phyloP scores from a whole-genome alignment of 352 stramenopile species.

The Globisporangium spiculum region DNA sequence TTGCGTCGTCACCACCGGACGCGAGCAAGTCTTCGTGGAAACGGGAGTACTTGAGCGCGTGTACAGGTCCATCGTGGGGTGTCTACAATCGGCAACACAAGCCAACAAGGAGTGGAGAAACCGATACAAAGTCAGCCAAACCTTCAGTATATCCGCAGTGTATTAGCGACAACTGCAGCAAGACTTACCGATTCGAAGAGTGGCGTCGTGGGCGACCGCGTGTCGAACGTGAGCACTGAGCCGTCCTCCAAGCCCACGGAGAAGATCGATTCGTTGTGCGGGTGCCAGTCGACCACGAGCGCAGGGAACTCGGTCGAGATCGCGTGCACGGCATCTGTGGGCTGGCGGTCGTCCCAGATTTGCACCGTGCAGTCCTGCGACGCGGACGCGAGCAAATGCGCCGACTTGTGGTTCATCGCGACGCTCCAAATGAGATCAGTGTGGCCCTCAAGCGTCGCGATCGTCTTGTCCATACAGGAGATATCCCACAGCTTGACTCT shows the following conservation, averaged over 20 bases:
- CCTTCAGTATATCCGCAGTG: background rate
- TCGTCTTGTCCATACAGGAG: conserved; percentile 34
- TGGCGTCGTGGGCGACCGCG: conserved; percentile 39
- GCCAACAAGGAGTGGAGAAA: background rate
- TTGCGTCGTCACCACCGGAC: conserved; percentile 62
- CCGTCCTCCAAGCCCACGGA: conserved; percentile 67
- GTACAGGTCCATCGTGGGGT: conserved; percentile 45
- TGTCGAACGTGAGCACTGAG: conserved; percentile 64
- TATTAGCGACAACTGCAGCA: background rate
- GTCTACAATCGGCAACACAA: conserved; percentile 2
- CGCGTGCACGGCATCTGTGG: conserved; percentile 32
- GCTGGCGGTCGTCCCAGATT: conserved; percentile 69
- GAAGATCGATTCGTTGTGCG: conserved; percentile 49
- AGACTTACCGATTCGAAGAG: conserved; percentile 36
- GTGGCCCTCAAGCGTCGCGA: conserved; percentile 62
- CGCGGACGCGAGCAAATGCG: conserved; percentile 47
- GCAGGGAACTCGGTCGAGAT: conserved; percentile 41
- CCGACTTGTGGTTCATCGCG: conserved; percentile 39
- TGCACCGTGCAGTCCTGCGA: conserved; percentile 71
- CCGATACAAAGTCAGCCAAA: background rate
- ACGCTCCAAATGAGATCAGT: conserved; percentile 75
- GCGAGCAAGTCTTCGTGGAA: conserved; percentile 59
- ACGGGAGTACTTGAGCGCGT: conserved; percentile 65
- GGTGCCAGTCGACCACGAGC: conserved; percentile 72
- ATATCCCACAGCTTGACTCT: conserved; percentile 84